Percentiles rank a stretch among this genome's conserved stretches.
Evolutionary conservation across 176 grass and related monocot species (phyloP).

Genomic region (Avena eriantha): DNA sequence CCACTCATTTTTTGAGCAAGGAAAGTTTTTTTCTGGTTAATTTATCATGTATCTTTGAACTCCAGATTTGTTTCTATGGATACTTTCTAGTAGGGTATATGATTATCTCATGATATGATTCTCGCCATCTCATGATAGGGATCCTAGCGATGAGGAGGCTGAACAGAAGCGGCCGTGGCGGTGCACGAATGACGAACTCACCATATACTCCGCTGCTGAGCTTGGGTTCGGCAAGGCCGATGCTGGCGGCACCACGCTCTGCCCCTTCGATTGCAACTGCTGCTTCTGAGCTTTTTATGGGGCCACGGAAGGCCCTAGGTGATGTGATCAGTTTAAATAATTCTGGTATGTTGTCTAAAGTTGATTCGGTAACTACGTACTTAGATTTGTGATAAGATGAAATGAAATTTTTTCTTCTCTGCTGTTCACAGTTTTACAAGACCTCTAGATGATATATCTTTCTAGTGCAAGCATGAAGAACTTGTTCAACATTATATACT

Average conservation of each 20-base stretch:
- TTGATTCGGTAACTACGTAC: neutral
- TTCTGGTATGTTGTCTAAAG: conserved; percentile 18
- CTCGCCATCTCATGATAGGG: neutral
- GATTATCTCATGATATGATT: neutral
- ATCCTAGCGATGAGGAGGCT: conserved; percentile 32
- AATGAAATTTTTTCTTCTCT: conserved; percentile 46
- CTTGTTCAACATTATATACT: neutral
- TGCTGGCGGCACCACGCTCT: conserved; percentile 63
- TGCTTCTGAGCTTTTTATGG: conserved; percentile 64
- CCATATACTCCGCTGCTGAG: conserved; percentile 69
- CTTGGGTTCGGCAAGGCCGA: conserved; percentile 68
- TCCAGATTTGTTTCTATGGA: neutral
- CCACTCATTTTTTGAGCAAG: neutral
- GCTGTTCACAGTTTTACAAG: neutral
- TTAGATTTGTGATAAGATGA: conserved; percentile 30
- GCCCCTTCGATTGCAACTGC: conserved; percentile 78
- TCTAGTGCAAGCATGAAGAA: neutral
- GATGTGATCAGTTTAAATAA: conserved; percentile 17
- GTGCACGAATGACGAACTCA: conserved; percentile 60
- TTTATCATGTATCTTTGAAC: neutral
- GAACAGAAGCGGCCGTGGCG: conserved; percentile 56
- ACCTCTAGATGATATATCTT: neutral
- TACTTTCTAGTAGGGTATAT: too few relatives aligned
- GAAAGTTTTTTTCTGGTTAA: neutral
- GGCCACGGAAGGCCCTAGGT: neutral